Conservation (phyloP, 441 rosid species). For the Corymbia citriodora region DNA sequence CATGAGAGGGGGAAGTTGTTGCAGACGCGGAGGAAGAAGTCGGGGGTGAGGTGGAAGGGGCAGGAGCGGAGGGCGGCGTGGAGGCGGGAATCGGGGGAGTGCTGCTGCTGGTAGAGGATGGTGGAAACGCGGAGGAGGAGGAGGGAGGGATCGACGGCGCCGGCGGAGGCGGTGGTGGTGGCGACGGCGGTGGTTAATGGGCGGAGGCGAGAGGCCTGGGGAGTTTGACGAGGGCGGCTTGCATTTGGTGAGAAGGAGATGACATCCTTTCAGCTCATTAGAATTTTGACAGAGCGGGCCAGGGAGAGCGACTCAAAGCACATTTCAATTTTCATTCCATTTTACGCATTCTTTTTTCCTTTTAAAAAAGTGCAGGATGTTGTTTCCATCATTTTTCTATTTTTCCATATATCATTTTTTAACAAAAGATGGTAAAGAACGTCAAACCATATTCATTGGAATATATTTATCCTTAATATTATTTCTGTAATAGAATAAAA, state of each 20-base stretch:
- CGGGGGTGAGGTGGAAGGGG: constrained; percentile 37
- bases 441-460: no score
- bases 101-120: constrained; percentile 71
- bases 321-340: neutral
- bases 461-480: no score
- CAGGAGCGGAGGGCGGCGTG: constrained; percentile 45
- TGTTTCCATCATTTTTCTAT: no score
- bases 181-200: neutral
- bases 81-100: constrained; percentile 59
- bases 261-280: neutral
- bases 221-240: neutral
- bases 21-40: constrained; percentile 91
- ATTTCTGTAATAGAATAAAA: no score
- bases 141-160: constrained; percentile 40
- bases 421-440: no score
- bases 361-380: fast-evolving
- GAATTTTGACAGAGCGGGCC: neutral
- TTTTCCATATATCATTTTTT: no score
- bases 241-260: neutral
- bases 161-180: neutral
- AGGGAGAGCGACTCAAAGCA: neutral
- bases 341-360: neutral
- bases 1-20: constrained; percentile 71
- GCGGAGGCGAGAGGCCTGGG: neutral
- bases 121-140: constrained; percentile 79